Evolutionary conservation across 2,329 filamentous ascomycete genomes (phyloP).

Genomic region (Dryadomyces quercus-mongolicae): DNA sequence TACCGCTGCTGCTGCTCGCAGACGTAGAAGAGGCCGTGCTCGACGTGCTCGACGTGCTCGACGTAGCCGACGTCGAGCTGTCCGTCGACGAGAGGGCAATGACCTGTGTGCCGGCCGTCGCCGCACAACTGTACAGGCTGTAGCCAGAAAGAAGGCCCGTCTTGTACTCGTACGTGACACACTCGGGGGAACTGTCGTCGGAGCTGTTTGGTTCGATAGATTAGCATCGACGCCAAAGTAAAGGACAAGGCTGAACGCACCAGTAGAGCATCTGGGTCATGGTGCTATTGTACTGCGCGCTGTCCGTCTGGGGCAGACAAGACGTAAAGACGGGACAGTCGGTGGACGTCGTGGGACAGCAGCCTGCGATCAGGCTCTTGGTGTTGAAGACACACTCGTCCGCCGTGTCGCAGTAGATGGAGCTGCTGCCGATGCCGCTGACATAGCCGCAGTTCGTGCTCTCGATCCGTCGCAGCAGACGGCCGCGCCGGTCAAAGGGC

Average conservation of each 20-base stretch:
- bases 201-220: slow-evolving; percentile 10
- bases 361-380: slow-evolving; percentile 17
- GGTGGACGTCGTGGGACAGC: slow-evolving; percentile 17
- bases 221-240: neutral
- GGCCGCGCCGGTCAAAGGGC: neutral
- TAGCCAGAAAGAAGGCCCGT: slow-evolving; percentile 15
- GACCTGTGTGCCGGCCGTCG: slow-evolving; percentile 11
- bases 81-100: slow-evolving; percentile 14
- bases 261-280: slow-evolving; percentile 19
- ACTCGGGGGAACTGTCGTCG: slow-evolving; percentile 14
- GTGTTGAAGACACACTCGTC: slow-evolving; percentile 19
- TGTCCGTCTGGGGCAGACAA: slow-evolving; percentile 17
- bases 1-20: neutral
- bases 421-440: neutral
- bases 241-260: slow-evolving; percentile 16
- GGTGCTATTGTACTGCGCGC: slow-evolving; percentile 11
- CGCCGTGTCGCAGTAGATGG: slow-evolving; percentile 18
- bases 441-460: neutral
- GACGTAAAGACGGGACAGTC: slow-evolving; percentile 16
- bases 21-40: neutral
- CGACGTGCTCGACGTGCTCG: neutral
- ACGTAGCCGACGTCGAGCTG: neutral
- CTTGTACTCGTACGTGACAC: slow-evolving; percentile 19
- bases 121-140: slow-evolving; percentile 19
- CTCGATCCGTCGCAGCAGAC: neutral